Evolutionary conservation across 805 yeast genomes (phyloP).

Genomic region (Hanseniaspora nectarophila): DNA sequence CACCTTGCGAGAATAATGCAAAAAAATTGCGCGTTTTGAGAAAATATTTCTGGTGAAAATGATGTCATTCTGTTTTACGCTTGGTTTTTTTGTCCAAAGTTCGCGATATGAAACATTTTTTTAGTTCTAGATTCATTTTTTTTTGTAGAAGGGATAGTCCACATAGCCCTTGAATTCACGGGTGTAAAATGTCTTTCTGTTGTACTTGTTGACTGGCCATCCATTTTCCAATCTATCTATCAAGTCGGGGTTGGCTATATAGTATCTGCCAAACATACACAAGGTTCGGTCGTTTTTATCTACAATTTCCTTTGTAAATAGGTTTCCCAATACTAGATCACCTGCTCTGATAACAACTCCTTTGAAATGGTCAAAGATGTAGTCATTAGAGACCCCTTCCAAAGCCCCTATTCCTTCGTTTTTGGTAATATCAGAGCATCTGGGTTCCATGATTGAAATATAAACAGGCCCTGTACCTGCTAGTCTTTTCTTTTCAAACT

Average conservation of each 20-base stretch:
- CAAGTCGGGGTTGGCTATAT: constrained; percentile 34
- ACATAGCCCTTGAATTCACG: constrained; percentile 29
- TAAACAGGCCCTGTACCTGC: constrained; percentile 30
- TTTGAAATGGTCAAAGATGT: constrained; percentile 18
- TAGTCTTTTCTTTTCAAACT: constrained; percentile 31
- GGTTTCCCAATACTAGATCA: neutral
- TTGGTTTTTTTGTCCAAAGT: neutral
- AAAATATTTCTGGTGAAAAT: too few relatives aligned
- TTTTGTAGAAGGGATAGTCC: constrained; percentile 24
- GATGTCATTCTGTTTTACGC: too few relatives aligned
- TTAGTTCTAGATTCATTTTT: neutral
- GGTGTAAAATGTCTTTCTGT: constrained; percentile 33
- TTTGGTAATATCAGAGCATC: constrained; percentile 26
- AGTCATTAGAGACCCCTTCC: constrained; percentile 16
- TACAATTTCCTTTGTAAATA: neutral
- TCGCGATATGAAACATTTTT: neutral
- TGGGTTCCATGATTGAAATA: constrained; percentile 37
- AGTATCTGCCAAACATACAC: constrained; percentile 31
- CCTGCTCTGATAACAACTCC: constrained; percentile 20
- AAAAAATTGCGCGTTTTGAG: too few relatives aligned
- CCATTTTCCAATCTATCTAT: constrained; percentile 29
- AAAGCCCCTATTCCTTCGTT: constrained; percentile 11
- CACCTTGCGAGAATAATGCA: too few relatives aligned
- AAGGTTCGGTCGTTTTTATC: constrained; percentile 34
- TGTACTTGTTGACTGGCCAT: constrained; percentile 28